A percentile compares a stretch with the other conserved stretches of the same genome.
Conservation (phyloP, 2,329 filamentous ascomycete genomes). For the Hymenoscyphus occultus region DNA sequence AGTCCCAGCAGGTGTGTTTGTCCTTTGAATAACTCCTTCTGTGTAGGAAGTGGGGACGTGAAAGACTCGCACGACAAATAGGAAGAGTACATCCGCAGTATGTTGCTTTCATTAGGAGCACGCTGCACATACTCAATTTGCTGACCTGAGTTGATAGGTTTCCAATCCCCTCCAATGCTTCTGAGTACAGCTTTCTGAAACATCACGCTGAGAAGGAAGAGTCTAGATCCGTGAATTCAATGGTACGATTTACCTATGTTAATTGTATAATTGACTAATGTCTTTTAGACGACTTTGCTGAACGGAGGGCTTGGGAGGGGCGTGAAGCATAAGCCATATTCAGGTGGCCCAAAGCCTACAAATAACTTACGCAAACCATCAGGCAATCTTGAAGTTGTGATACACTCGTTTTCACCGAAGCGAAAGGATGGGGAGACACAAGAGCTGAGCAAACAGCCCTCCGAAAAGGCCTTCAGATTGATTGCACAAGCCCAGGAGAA, state of each 20-base stretch:
- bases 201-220: neutral
- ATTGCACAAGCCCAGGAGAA: neutral
- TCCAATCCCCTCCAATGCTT: neutral
- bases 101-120: neutral
- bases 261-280: neutral
- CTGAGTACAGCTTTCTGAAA: neutral
- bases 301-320: neutral
- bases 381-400: no score
- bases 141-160: neutral
- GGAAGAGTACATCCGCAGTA: neutral
- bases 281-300: neutral
- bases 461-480: neutral
- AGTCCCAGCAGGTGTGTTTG: neutral
- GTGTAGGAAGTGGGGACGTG: neutral
- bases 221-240: neutral
- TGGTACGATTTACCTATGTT: neutral
- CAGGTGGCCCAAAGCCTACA: neutral
- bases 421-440: neutral
- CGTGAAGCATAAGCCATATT: neutral
- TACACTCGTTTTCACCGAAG: neutral
- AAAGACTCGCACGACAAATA: neutral
- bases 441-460: no score
- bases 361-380: neutral
- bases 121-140: neutral
- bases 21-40: neutral